Conservation (phyloP, 139 green algal species). For the Raphidocelis subcapitata region DNA sequence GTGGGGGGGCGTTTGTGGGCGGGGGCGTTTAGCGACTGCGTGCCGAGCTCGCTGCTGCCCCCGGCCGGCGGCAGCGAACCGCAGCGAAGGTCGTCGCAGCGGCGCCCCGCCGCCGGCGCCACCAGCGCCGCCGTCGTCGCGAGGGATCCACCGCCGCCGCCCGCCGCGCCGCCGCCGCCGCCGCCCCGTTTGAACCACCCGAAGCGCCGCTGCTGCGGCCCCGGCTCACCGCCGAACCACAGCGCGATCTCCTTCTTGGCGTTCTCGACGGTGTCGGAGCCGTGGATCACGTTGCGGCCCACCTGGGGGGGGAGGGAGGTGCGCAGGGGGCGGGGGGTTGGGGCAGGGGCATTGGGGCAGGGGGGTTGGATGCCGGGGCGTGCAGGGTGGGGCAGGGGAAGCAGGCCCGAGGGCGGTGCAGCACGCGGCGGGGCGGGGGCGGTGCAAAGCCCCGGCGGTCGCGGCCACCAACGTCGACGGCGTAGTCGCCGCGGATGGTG, state of each 20-base stretch:
- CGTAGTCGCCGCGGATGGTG: slow-evolving; percentile 88
- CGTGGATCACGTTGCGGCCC: slow-evolving; percentile 93
- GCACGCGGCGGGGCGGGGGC: no score
- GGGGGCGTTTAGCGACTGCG: neutral
- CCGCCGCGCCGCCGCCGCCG: neutral
- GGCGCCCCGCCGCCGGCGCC: neutral
- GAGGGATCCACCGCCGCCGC: neutral
- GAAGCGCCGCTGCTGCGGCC: no score
- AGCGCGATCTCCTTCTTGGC: slow-evolving; percentile 93
- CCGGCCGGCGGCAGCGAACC: neutral
- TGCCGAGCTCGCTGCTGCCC: neutral
- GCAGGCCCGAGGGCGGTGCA: no score
- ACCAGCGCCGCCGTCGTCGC: neutral
- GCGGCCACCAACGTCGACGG: slow-evolving; percentile 60
- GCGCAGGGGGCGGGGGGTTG: no score
- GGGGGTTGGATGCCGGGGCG: no score
- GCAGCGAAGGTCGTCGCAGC: neutral
- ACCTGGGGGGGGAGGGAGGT: slow-evolving; percentile 7
- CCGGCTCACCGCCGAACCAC: slow-evolving; percentile 85
- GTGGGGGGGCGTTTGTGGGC: no score
- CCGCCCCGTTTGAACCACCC: neutral
- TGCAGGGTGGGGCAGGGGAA: no score
- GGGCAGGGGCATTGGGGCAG: no score
- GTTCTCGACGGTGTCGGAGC: slow-evolving; percentile 91
- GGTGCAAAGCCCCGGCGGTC: no score